These are phyloP conservation scores for Primulina tabacum DNA, from an alignment of 257 asterid genomes.

Conservation along the genomic window DNA sequence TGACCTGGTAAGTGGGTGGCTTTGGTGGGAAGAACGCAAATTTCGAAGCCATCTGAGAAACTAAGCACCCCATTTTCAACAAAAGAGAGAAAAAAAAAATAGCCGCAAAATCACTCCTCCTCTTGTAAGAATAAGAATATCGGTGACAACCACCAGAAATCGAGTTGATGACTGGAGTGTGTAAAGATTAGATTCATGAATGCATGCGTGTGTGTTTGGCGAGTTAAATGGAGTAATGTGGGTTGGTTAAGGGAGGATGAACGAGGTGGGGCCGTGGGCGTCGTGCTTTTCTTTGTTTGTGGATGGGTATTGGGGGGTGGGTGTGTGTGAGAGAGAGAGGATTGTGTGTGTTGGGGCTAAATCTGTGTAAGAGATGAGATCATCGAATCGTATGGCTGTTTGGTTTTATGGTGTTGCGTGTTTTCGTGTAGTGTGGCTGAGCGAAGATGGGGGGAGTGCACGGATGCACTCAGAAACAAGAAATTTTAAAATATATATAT, in stretches of 20 bases:
- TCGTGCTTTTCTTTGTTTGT: slow-evolving; percentile 26
- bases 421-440: slow-evolving; percentile 17
- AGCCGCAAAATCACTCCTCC: neutral
- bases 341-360: slow-evolving; percentile 37
- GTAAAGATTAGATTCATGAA: slow-evolving; percentile 48
- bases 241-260: slow-evolving; percentile 25
- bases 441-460: slow-evolving; percentile 4
- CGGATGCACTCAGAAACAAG: neutral
- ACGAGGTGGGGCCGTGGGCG: slow-evolving; percentile 21
- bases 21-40: slow-evolving; percentile 95
- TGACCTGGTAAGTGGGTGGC: slow-evolving; percentile 89
- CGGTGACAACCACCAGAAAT: slow-evolving; percentile 22
- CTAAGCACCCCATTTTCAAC: slow-evolving; percentile 68
- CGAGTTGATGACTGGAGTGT: slow-evolving; percentile 23
- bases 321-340: slow-evolving; percentile 19
- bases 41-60: slow-evolving; percentile 90
- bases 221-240: slow-evolving; percentile 25
- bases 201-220: slow-evolving; percentile 37
- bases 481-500: too few relatives aligned
- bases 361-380: slow-evolving; percentile 54
- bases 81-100: neutral
- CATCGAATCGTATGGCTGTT: slow-evolving; percentile 24
- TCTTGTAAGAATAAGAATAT: neutral
- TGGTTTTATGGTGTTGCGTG: slow-evolving; percentile 23
- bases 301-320: slow-evolving; percentile 18